A percentile compares a stretch with the other conserved stretches of the same genome.
phyloP scores from a whole-genome alignment of 306 rosid species.

The Quercus engelmannii region DNA sequence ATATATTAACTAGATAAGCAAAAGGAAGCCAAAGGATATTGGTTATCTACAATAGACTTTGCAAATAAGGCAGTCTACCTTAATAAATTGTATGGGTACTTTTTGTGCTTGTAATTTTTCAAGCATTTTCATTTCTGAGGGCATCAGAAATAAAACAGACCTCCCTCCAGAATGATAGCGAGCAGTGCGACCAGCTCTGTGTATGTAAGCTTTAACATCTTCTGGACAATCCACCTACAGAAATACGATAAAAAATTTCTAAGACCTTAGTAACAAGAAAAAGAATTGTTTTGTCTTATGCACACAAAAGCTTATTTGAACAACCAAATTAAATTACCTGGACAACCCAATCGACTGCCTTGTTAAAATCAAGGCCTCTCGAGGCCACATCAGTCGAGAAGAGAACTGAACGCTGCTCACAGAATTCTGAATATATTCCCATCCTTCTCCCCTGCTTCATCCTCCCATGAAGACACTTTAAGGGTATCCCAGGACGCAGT shows the following conservation, averaged over 20 bases:
- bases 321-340: slow-evolving; percentile 53
- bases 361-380: slow-evolving; percentile 95
- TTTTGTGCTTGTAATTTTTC: slow-evolving; percentile 66
- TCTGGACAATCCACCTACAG: slow-evolving; percentile 91
- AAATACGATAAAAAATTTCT: slow-evolving; percentile 7
- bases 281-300: too few species aligned
- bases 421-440: slow-evolving; percentile 69
- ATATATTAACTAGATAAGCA: too few species aligned
- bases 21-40: background rate
- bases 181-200: slow-evolving; percentile 98
- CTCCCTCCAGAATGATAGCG: slow-evolving; percentile 73
- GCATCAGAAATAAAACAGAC: slow-evolving; percentile 73
- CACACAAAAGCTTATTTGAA: background rate
- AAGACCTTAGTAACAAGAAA: background rate
- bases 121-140: slow-evolving; percentile 80
- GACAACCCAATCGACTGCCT: slow-evolving; percentile 96
- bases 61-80: slow-evolving; percentile 44
- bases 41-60: background rate
- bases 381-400: slow-evolving; percentile 88
- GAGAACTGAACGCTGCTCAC: slow-evolving; percentile 78
- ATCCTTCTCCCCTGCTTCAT: slow-evolving; percentile 81
- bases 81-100: slow-evolving; percentile 60
- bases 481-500: slow-evolving; percentile 86
- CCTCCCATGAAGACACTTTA: slow-evolving; percentile 89
- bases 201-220: slow-evolving; percentile 79